phyloP scores from a whole-genome alignment of 2,329 filamentous ascomycete genomes.

The Colletotrichum musicola region DNA sequence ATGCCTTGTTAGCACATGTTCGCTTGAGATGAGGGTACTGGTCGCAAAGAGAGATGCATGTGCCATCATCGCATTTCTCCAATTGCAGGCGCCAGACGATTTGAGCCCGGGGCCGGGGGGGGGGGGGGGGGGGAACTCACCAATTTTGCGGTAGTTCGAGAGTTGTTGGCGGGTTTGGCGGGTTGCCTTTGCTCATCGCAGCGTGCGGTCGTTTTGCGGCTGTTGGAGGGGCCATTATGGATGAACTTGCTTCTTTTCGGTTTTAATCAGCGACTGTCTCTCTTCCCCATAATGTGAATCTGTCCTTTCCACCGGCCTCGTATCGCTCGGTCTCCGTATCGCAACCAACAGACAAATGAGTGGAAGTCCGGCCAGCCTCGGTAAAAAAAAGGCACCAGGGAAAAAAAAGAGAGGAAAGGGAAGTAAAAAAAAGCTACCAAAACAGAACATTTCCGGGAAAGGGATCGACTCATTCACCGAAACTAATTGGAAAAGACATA shows the following conservation, averaged over 20 bases:
- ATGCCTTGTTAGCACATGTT: background rate
- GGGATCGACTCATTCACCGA: slow-evolving; percentile 9
- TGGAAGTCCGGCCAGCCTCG: background rate
- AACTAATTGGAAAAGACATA: slow-evolving; percentile 7
- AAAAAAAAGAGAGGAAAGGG: too few species aligned
- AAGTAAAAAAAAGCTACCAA: too few species aligned
- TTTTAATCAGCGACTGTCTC: slow-evolving; percentile 30
- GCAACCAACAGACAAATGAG: slow-evolving; percentile 2
- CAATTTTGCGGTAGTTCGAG: slow-evolving; percentile 16
- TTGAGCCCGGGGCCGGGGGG: too few species aligned
- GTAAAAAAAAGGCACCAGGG: background rate
- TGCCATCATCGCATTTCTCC: background rate
- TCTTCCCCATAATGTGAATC: slow-evolving; percentile 24
- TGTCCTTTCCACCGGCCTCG: slow-evolving; percentile 27
- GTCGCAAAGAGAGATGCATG: background rate
- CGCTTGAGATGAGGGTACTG: background rate
- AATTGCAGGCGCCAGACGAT: too few species aligned
- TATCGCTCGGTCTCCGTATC: slow-evolving; percentile 17
- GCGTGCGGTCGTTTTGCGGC: slow-evolving; percentile 35
- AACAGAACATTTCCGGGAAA: background rate
- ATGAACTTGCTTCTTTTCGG: slow-evolving; percentile 26
- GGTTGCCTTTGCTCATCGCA: slow-evolving; percentile 22
- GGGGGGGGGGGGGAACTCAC: slow-evolving; percentile 9
- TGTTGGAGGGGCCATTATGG: slow-evolving; percentile 34
- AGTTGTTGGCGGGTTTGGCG: background rate